Evolutionary conservation across 257 asterid species (phyloP).

Genomic region (Capsicum baccatum): DNA sequence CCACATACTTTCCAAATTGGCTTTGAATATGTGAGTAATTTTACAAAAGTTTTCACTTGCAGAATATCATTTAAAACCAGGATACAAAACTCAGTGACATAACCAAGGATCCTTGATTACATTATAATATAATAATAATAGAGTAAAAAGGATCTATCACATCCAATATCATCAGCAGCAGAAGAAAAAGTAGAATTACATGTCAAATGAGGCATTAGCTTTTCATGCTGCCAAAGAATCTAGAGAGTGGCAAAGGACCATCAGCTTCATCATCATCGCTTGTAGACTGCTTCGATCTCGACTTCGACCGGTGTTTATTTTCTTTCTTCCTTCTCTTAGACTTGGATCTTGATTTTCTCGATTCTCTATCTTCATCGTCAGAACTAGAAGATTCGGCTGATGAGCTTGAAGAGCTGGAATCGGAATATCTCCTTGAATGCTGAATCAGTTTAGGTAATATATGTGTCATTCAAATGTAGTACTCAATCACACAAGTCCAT

Average conservation of each 20-base stretch:
- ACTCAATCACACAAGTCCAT: conserved; percentile 20
- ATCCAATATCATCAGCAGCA: neutral
- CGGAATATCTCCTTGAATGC: conserved; percentile 74
- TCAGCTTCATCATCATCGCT: conserved; percentile 52
- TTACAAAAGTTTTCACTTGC: neutral
- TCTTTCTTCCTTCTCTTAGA: conserved; percentile 74
- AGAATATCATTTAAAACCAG: conserved; percentile 15
- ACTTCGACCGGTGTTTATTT: conserved; percentile 58
- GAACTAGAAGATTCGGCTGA: conserved; percentile 71
- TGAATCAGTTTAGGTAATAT: conserved; percentile 37
- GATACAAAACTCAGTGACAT: neutral
- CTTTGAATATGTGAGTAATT: neutral
- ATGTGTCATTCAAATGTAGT: conserved; percentile 24
- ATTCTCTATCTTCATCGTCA: conserved; percentile 72
- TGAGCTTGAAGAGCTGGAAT: conserved; percentile 69
- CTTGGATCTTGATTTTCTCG: conserved; percentile 68
- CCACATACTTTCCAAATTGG: too few species aligned
- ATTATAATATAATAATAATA: conserved; percentile 4
- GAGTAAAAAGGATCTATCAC: neutral
- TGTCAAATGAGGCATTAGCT: conserved; percentile 41
- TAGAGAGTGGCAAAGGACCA: conserved; percentile 91
- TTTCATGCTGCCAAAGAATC: conserved; percentile 74
- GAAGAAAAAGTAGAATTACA: neutral
- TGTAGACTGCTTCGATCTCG: conserved; percentile 61
- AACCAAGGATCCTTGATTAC: neutral